A percentile compares a stretch with the other conserved stretches of the same genome.
Evolutionary conservation across 164 flowering plant species (phyloP).

Genomic region (Vitis rotundifolia): DNA sequence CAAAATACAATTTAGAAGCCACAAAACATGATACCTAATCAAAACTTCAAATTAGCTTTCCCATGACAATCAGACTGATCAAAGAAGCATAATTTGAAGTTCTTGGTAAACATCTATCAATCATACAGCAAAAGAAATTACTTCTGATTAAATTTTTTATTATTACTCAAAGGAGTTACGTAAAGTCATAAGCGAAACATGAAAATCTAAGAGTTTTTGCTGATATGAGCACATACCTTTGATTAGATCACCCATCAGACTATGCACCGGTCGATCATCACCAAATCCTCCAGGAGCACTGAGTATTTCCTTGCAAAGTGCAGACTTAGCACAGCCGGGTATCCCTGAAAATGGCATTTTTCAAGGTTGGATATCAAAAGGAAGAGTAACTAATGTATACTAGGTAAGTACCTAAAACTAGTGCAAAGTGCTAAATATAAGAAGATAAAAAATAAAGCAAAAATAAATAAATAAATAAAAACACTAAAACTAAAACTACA

Average conservation of each 20-base stretch:
- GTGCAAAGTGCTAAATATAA: neutral
- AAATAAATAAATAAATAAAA: too few species aligned
- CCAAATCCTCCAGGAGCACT: constrained; percentile 66
- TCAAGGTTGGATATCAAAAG: constrained; percentile 1
- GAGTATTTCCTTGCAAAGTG: constrained; percentile 83
- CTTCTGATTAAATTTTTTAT: neutral
- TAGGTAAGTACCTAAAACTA: neutral
- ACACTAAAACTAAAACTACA: too few species aligned
- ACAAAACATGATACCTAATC: too few species aligned
- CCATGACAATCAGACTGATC: too few species aligned
- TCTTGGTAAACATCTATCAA: too few species aligned
- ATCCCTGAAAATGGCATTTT: constrained; percentile 57
- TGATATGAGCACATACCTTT: constrained; percentile 55
- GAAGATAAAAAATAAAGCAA: neutral
- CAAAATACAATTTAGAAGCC: too few species aligned
- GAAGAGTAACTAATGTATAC: neutral
- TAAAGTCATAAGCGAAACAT: too few species aligned
- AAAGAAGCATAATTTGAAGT: too few species aligned
- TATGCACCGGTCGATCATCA: constrained; percentile 79
- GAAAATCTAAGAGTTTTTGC: neutral
- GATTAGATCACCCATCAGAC: constrained; percentile 93
- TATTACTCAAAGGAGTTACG: neutral
- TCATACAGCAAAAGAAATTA: neutral
- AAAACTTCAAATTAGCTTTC: too few species aligned
- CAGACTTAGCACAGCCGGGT: constrained; percentile 98